Conservation (phyloP, 179 eudicot genomes). For the Dionaea muscipula region DNA sequence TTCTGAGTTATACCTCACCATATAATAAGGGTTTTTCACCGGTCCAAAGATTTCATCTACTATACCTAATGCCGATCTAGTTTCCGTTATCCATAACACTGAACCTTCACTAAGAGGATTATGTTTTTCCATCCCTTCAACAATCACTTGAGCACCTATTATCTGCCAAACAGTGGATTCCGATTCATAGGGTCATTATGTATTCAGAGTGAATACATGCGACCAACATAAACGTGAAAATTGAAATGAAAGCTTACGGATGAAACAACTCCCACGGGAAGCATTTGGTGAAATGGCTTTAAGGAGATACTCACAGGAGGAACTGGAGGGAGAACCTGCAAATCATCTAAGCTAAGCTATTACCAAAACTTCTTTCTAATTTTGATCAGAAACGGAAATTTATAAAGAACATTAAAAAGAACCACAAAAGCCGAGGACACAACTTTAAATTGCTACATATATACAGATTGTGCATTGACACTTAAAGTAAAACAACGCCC, state of each 20-base stretch:
- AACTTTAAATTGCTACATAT: no score
- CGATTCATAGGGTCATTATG: no score
- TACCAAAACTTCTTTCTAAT: slow-evolving; percentile 1
- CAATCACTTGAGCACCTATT: slow-evolving; percentile 61
- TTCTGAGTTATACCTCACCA: slow-evolving; percentile 75
- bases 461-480: no score
- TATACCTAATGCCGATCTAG: slow-evolving; percentile 55
- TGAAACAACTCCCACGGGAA: slow-evolving; percentile 53
- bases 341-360: slow-evolving; percentile 6
- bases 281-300: slow-evolving; percentile 50
- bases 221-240: not conserved
- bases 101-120: slow-evolving; percentile 79
- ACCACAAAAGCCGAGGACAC: not conserved
- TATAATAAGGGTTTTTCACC: slow-evolving; percentile 69
- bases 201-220: no score
- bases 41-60: slow-evolving; percentile 95
- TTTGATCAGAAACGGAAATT: not conserved
- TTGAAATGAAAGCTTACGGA: slow-evolving; percentile 38
- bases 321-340: slow-evolving; percentile 75
- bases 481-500: no score
- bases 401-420: not conserved
- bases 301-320: slow-evolving; percentile 51
- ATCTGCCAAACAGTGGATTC: slow-evolving; percentile 35
- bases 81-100: slow-evolving; percentile 73
- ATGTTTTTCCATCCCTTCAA: slow-evolving; percentile 82